A percentile compares a stretch with the other conserved stretches of the same genome.
phyloP scores from a whole-genome alignment of 768 basidiomycete species.

The Mrakia blollopis region DNA sequence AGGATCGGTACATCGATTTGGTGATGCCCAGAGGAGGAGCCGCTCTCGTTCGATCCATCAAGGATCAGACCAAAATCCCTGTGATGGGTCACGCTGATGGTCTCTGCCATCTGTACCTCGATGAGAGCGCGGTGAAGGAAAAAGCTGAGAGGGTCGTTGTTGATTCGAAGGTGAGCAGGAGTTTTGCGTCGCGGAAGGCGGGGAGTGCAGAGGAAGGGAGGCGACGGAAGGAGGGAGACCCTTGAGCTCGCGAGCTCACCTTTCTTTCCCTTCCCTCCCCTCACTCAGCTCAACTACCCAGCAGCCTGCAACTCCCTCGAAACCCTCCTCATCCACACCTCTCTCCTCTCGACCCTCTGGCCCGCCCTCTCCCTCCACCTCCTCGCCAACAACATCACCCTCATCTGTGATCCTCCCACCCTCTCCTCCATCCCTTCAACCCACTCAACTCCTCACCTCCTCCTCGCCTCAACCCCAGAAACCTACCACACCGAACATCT shows the following conservation, averaged over 20 bases:
- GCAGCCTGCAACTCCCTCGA: constrained; percentile 93
- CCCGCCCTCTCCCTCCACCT: constrained; percentile 69
- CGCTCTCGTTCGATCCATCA: constrained; percentile 77
- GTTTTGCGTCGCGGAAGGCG: not conserved
- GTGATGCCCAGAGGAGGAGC: constrained; percentile 97
- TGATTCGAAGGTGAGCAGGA: constrained; percentile 73
- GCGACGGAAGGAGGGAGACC: no score
- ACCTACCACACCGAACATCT: constrained; percentile 87
- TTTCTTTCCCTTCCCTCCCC: not conserved
- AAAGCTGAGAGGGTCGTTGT: constrained; percentile 78
- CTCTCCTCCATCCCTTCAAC: constrained; percentile 52
- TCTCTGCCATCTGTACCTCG: constrained; percentile 81
- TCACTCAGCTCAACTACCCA: constrained; percentile 77
- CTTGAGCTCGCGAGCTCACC: no score
- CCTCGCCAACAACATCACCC: constrained; percentile 61
- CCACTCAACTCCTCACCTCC: constrained; percentile 43
- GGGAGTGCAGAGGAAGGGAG: not conserved
- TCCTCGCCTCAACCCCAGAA: constrained; percentile 53
- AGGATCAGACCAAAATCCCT: constrained; percentile 82
- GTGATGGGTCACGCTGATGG: constrained; percentile 99
- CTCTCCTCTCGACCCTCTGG: constrained; percentile 70
- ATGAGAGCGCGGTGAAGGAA: constrained; percentile 67
- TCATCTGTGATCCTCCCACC: constrained; percentile 70
- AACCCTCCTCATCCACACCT: constrained; percentile 77
- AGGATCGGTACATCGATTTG: constrained; percentile 90